These are phyloP conservation scores for Eutrema yunnanense DNA, from an alignment of 345 rosid species.

Conservation along the genomic window DNA sequence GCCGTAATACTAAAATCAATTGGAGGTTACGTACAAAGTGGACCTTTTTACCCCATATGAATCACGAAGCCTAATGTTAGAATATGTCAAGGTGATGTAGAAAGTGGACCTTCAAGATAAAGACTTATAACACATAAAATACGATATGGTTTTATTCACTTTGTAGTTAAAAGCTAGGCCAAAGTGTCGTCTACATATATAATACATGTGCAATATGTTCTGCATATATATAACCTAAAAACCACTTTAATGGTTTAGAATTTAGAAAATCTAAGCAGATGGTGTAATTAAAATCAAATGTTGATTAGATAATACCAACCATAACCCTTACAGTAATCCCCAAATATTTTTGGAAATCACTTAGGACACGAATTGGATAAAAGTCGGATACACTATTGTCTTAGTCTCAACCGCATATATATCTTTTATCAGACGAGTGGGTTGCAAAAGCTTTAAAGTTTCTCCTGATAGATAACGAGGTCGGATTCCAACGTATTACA, in stretches of 20 bases:
- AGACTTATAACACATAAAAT: not conserved
- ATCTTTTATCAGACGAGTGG: no score
- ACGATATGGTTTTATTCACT: not conserved
- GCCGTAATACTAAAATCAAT: constrained; percentile 12
- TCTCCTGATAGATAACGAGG: no score
- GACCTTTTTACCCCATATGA: constrained; percentile 5
- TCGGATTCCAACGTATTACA: no score
- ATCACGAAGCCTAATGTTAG: not conserved
- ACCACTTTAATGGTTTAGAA: not conserved
- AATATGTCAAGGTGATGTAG: constrained; percentile 19
- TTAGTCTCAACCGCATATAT: no score
- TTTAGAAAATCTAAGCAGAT: not conserved
- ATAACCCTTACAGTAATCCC: no score
- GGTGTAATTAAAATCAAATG: not conserved
- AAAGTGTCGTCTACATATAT: not conserved
- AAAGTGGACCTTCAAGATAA: constrained; percentile 11
- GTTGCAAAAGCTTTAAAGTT: not conserved
- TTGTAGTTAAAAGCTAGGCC: not conserved
- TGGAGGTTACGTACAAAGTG: constrained; percentile 19
- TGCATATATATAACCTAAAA: not conserved
- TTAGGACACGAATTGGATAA: no score
- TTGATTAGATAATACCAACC: not conserved
- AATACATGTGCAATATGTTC: not conserved
- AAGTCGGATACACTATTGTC: no score
- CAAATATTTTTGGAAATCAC: no score